Evolutionary conservation across 371 early-diverging fungal species (phyloP), one percentile per base, ranked within the genome.

Genomic region (Mortierella sp.): DNA sequence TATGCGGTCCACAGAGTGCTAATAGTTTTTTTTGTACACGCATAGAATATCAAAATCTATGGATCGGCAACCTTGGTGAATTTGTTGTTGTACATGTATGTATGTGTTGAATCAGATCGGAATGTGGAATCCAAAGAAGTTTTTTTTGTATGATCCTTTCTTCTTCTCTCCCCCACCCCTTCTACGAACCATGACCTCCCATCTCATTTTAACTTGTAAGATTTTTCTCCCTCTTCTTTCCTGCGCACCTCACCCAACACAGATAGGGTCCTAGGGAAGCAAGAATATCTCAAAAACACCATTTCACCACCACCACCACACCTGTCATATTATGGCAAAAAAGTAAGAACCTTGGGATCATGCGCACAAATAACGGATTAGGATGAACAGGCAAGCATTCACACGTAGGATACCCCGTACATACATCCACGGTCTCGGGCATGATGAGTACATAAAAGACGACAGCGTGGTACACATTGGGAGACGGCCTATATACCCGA

Each of bases 41-140:
- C 35, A 35, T 18, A 35, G 6, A 63, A 35, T 2, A 5, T 16
- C 7, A 68, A 68, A 65, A 41, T 24, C 38, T 38, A 41, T 68
- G 68, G 24, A 68, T 41, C 24, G 21, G 21, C 24, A 65, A 0
- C 41, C 3, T 35, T 27, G 27, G 12, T 44, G 0, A 16, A 65
- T 10, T 14, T 27, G 46, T 44, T 32, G 29, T 16, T 71, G 12
- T 14, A 21, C 2, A 21, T 72, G 72, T 75, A 41, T 27, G 58
- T 48, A 8, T 32, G 65, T 29, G 43, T 35, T 46, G 49, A 63
- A 24, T 8, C 32, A 48, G 32, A 75, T 75, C 32, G 75, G 75
- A 75, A 75, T 75, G 46, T 75, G 75, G 75, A 75, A 75, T 75
- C 63, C 21, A 46, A 63, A 58, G 29, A 46, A 32, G 72, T 32